Evolutionary conservation across 257 asterid species (phyloP), one percentile per base, ranked within the genome.

Genomic region (Nicotiana otophora): DNA sequence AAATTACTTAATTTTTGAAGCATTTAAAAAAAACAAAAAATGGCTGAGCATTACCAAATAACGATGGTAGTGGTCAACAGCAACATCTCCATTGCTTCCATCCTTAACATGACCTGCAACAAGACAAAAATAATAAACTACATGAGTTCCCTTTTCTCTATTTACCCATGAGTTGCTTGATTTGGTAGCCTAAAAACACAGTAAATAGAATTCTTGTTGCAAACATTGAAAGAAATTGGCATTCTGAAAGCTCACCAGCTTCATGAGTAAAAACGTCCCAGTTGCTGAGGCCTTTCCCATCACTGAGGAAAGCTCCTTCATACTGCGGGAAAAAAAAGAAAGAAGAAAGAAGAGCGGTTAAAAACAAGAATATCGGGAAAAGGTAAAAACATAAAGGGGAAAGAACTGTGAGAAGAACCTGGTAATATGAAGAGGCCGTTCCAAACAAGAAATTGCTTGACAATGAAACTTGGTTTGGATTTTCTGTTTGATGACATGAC

Each of bases 361-460:
- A 39, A 23, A 33, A 48, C 61, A 72, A 23, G 0, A 23, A 46
- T 26, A 34, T 3, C 78, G 12, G 2, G 23, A 17, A 33, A 31
- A 31, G 30, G 15, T 14, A 10, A n/a, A n/a, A 65, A 11, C 1
- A 39, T 26, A 34, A 26, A 20, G 66, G n/a, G 10, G 0, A 60
- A 46, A 46, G 8, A n/a, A 1, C n/a, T 23, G 20, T 8, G 4
- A 7, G 12, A 26, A 8, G 9, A 53, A 92, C 94, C 91, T 92
- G 97, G 84, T 92, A 92, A 36, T 88, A 86, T 63, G 97, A 92
- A 60, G 94, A 89, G 31, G 97, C 92, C 28, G 97, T 87, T 83
- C 97, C 94, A 36, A 89, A 89, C 34, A 88, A 83, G 88, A 92
- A 88, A 28, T 82, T 82, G 58, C 62, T 81, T 5, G 91, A 89